Base-by-base conservation (phyloP, 768 basidiomycete genomes). In the Tylopilus sp. region DNA sequence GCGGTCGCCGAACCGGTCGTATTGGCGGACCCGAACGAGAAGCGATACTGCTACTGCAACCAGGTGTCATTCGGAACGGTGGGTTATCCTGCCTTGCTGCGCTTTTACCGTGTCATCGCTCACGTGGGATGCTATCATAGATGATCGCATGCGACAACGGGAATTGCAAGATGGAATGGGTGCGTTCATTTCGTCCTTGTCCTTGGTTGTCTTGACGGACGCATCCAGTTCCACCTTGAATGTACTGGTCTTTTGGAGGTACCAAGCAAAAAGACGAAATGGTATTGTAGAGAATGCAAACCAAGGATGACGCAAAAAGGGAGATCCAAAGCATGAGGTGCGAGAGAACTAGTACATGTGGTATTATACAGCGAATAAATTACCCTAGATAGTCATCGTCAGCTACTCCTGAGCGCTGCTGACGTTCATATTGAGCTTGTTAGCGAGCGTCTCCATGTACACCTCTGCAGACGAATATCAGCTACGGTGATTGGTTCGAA, bases 61-160 rank as follows among this genome's bases (percentile, higher is more conserved):
- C 77, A 84, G 55, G 80, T 83, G 28, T 90, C 86, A 18, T 92
- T 81, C 63, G 93, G 92, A 60, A 83, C 86, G 68, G 88, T 88
- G 60, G 53, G 82, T 70, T n/a, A 13, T 50, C 33, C 28, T 7
- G 4, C 28, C 4, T 28, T 10, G 28, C 28, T 28, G 36, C 18
- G n/a, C n/a, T 11, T 36, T n/a, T n/a, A n/a, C n/a, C n/a, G n/a
- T 36, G 31, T 20, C n/a, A 6, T 43, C 22, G 21, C 55, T 57
- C 28, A 42, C 30, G 38, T 11, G 44, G 26, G 39, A 39, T 25
- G 23, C 4, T 45, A 39, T 18, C 22, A 36, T 40, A 88, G 86
- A 93, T 95, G 92, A 85, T 95, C 55, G 92, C 75, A 15, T 95
- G 92, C 61, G 92, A 95, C 63, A 79, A 79, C 56, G 70, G 75